These are phyloP conservation scores for Macrotyloma uniflorum DNA, from an alignment of 306 rosid genomes.

Conservation along the genomic window DNA sequence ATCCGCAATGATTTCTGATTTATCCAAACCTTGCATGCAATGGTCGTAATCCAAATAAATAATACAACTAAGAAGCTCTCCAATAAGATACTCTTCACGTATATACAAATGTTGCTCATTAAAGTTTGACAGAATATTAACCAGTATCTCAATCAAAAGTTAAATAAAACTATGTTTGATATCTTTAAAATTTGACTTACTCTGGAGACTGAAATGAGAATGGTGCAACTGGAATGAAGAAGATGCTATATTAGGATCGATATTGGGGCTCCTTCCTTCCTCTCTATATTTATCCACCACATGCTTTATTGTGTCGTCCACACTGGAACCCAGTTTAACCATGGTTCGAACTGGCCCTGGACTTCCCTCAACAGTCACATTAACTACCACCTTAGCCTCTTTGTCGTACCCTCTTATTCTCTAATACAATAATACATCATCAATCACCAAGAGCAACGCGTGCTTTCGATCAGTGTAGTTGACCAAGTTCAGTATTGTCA, in stretches of 20 bases:
- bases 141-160: neutral
- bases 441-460: neutral
- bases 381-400: slow-evolving; percentile 88
- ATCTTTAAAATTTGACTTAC: slow-evolving; percentile 43
- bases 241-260: slow-evolving; percentile 40
- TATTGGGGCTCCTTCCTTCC: slow-evolving; percentile 79
- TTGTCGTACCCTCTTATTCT: slow-evolving; percentile 58
- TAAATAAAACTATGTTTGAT: neutral
- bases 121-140: too few species aligned
- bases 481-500: neutral
- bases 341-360: slow-evolving; percentile 79
- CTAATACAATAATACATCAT: neutral
- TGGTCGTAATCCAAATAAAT: neutral
- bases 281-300: slow-evolving; percentile 68
- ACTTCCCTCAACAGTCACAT: slow-evolving; percentile 88
- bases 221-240: slow-evolving; percentile 70
- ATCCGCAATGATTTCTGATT: slow-evolving; percentile 67
- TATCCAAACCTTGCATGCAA: slow-evolving; percentile 68
- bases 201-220: slow-evolving; percentile 83
- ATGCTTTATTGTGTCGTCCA: slow-evolving; percentile 66
- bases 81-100: neutral
- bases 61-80: neutral
- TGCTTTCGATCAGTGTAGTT: neutral
- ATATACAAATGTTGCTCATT: neutral
- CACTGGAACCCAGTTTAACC: slow-evolving; percentile 80